Evolutionary conservation across 2,329 filamentous ascomycete genomes (phyloP).

Genomic region (Camptophora hylomeconis): DNA sequence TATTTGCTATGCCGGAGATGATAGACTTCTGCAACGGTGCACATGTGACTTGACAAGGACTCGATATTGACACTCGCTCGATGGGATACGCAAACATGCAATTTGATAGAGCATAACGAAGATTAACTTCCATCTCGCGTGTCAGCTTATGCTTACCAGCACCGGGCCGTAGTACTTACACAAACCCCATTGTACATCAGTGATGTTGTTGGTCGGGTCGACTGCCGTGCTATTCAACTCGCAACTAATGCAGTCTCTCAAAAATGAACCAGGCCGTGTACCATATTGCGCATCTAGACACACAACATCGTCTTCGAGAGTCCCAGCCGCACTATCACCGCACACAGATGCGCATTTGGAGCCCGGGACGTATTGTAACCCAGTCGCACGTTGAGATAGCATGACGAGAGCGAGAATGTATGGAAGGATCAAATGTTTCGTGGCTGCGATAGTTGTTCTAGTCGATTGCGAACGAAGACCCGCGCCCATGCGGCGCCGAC

Average conservation of each 20-base stretch:
- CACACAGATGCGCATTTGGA: constrained; percentile 15
- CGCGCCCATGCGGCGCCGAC: too few species aligned
- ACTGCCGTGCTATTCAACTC: constrained; percentile 27
- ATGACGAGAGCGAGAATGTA: too few species aligned
- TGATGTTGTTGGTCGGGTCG: constrained; percentile 22
- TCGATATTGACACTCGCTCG: constrained; percentile 25
- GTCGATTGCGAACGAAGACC: too few species aligned
- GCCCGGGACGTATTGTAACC: constrained; percentile 13
- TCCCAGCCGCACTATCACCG: constrained; percentile 17
- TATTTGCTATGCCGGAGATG: constrained; percentile 20
- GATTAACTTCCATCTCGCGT: constrained; percentile 27
- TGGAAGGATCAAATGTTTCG: too few species aligned
- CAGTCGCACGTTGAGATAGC: too few species aligned
- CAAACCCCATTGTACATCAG: constrained; percentile 33
- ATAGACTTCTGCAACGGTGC: constrained; percentile 18
- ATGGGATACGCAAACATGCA: constrained; percentile 31
- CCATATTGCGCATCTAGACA: constrained; percentile 28
- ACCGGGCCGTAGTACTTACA: constrained; percentile 22
- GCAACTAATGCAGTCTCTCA: constrained; percentile 29
- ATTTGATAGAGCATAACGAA: constrained; percentile 30
- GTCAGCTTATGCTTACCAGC: constrained; percentile 7
- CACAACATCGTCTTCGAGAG: constrained; percentile 27
- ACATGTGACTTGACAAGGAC: constrained; percentile 32
- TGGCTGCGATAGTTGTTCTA: too few species aligned
- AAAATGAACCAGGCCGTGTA: constrained; percentile 22